Conservation (phyloP, 1,139 yeast genomes). For the Magnusiomyces ingens region DNA sequence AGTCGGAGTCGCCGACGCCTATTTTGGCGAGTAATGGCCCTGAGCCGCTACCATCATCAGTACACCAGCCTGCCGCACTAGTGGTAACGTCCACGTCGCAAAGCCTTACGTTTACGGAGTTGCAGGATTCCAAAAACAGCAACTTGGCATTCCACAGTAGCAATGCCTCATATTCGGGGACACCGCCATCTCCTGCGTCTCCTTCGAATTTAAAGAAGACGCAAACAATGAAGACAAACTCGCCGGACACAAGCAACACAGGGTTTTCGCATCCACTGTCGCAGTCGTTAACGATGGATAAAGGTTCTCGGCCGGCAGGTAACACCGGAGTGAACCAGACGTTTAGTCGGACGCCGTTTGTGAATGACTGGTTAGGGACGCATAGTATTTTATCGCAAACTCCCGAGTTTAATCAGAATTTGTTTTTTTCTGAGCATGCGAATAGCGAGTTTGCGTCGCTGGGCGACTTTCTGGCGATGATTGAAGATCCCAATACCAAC, state of each 20-base stretch:
- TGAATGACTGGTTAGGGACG: constrained; percentile 24
- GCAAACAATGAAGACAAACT: too few species aligned
- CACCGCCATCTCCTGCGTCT: too few species aligned
- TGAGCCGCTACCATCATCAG: constrained; percentile 14
- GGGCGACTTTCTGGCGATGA: constrained; percentile 83
- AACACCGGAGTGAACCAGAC: too few species aligned
- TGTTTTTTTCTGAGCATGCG: constrained; percentile 84
- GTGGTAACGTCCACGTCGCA: constrained; percentile 9
- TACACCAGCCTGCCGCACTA: constrained; percentile 17
- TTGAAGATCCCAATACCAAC: constrained; percentile 58
- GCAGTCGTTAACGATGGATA: too few species aligned
- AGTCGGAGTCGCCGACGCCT: constrained; percentile 15
- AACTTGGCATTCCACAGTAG: too few species aligned
- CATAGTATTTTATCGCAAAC: constrained; percentile 24
- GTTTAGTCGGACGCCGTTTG: background rate
- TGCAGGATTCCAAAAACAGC: too few species aligned
- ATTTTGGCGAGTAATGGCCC: constrained; percentile 7
- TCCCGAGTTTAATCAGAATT: constrained; percentile 30
- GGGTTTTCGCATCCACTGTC: too few species aligned
- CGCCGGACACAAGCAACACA: too few species aligned
- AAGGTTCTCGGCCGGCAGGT: too few species aligned
- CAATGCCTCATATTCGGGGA: too few species aligned
- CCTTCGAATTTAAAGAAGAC: too few species aligned
- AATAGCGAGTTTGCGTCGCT: constrained; percentile 89
- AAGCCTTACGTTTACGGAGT: too few species aligned